Evolutionary conservation across 306 rosid genomes (phyloP), one percentile per base, ranked within the genome.

Genomic region (Casuarina equisetifolia): DNA sequence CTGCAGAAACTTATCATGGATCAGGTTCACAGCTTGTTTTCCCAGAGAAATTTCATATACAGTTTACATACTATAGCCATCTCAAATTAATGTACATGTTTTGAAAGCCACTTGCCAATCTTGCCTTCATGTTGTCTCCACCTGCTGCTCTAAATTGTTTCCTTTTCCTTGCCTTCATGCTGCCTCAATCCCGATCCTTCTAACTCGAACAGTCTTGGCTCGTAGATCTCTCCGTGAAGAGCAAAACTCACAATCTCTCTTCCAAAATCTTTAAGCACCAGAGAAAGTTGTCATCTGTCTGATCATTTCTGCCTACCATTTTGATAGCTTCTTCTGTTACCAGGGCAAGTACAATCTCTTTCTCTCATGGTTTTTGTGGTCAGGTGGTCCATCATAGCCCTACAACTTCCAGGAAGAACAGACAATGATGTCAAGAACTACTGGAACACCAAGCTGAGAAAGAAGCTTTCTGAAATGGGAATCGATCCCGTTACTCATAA

Each of bases 351-450:
- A 70, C 38, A 38, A 39, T 66, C 16, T 50, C 35, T 54, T 11
- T 44, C 63, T 78, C 46, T 73, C 42, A 52, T 63, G 79, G 74
- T 52, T 73, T 78, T 3, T 71, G 2, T 77, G 45, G 52, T 32
- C 62, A 93, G 98, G 84, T 95, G 97, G 96, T n/a, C 91, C 54
- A 87, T 91, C 85, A 92, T 95, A 82, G 96, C 99, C 57, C 99
- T 92, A 80, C 97, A 95, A 80, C 93, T 95, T 72, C 95, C 97
- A 50, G 96, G 97, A 55, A 91, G 92, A 84, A 95, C 97, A 81
- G 97, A 92, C 86, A 88, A 79, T 40, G 97, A 95, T 74, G 96
- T 95, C 17, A 95, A 95, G 86, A 92, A 79, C 76, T 76, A 87
- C 55, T 95, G 99, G 99, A 95, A 92, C 90, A 62, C 92, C 13